phyloP scores from a whole-genome alignment of 306 rosid genomes.

The Mucuna pruriens region DNA sequence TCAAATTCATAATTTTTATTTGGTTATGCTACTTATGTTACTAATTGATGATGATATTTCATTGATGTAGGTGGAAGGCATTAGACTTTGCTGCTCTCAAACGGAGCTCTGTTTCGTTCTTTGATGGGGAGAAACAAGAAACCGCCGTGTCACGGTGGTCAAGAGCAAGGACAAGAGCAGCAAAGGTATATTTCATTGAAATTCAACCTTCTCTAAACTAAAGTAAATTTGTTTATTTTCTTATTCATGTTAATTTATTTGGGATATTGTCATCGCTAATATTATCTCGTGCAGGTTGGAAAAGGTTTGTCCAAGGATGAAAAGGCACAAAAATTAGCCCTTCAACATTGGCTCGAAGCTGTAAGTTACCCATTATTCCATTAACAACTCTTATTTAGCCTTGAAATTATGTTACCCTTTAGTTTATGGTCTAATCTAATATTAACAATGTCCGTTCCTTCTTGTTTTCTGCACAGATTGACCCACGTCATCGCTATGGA shows the following conservation, averaged over 20 bases:
- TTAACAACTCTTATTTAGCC: neutral
- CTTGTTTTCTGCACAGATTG: conserved; percentile 67
- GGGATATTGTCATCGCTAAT: neutral
- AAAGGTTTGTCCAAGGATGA: conserved; percentile 98
- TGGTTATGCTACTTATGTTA: neutral
- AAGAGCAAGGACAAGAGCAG: conserved; percentile 92
- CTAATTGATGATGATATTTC: conserved; percentile 14
- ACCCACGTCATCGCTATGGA: conserved; percentile 97
- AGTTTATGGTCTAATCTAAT: conserved; percentile 6
- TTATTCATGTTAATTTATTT: neutral
- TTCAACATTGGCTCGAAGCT: conserved; percentile 99
- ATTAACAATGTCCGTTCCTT: neutral
- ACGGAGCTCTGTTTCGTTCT: conserved; percentile 81
- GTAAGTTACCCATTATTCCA: conserved; percentile 53
- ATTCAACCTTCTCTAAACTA: conserved; percentile 25
- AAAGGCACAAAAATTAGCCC: conserved; percentile 92
- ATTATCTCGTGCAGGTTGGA: conserved; percentile 63
- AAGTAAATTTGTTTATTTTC: neutral
- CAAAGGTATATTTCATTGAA: conserved; percentile 57
- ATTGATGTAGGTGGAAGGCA: conserved; percentile 83
- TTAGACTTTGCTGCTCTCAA: conserved; percentile 76
- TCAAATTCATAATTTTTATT: neutral
- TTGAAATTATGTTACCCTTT: neutral
- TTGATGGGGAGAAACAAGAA: conserved; percentile 73
- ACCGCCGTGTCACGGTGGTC: conserved; percentile 87